These are phyloP conservation scores for Xylariales sp. DNA, from an alignment of 2,329 filamentous ascomycete species.

Conservation along the genomic window DNA sequence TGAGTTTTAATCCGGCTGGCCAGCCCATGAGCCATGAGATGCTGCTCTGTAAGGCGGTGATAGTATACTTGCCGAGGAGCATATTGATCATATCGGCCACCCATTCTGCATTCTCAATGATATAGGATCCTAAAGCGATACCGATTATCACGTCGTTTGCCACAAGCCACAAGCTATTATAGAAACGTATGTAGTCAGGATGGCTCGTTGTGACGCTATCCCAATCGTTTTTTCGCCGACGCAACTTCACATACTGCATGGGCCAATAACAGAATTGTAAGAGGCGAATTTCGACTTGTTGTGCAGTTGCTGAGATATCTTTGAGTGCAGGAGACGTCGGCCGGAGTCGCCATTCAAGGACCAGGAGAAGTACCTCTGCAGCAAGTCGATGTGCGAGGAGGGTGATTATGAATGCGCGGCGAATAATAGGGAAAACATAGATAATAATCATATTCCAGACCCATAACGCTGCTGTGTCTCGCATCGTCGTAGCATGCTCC, in stretches of 20 bases:
- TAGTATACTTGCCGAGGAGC: constrained; percentile 83
- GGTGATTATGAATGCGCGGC: constrained; percentile 77
- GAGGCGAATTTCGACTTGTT: constrained; percentile 95
- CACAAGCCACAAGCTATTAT: constrained; percentile 98
- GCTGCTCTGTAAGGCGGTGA: constrained; percentile 86
- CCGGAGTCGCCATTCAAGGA: constrained; percentile 86
- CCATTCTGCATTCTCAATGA: constrained; percentile 91
- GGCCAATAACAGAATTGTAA: constrained; percentile 99
- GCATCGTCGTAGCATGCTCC: constrained; percentile 88
- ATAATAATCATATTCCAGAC: constrained; percentile 77
- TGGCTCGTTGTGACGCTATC: constrained; percentile 95
- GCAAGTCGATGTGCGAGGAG: constrained; percentile 83
- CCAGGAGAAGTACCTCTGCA: constrained; percentile 80
- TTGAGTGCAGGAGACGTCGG: constrained; percentile 87
- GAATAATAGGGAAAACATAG: constrained; percentile 83
- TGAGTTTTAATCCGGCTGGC: constrained; percentile 94
- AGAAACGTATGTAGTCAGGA: constrained; percentile 98
- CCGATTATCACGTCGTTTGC: constrained; percentile 99
- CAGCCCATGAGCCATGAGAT: constrained; percentile 97
- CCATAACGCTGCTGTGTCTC: constrained; percentile 76
- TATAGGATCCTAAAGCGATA: constrained; percentile 94
- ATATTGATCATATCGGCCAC: constrained; percentile 83
- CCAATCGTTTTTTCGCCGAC: constrained; percentile 92
- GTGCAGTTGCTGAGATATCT: constrained; percentile 94
- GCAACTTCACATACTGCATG: constrained; percentile 91